Evolutionary conservation across 75 land plant genomes (phyloP).

Genomic region (Selaginella moellendorffii): DNA sequence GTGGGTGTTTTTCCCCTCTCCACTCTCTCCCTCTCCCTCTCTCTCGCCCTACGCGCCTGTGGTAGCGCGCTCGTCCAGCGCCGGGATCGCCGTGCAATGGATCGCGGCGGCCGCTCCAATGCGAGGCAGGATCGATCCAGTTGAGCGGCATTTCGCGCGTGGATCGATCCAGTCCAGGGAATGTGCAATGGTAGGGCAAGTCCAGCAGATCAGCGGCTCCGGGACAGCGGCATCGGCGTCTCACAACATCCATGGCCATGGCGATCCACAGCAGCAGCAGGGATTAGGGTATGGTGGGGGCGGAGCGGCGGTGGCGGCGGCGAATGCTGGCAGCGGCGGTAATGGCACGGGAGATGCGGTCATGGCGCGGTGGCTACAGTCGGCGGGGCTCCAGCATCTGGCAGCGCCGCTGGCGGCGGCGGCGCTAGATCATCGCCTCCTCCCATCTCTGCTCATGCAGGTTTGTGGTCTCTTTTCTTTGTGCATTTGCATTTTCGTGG

Average conservation of each 20-base stretch:
- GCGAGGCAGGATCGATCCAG: no score
- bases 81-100: no score
- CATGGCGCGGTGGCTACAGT: slow-evolving; percentile 96
- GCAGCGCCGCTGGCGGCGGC: slow-evolving; percentile 55
- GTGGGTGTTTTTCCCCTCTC: no score
- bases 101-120: no score
- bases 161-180: neutral
- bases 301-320: neutral
- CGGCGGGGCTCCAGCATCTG: slow-evolving; percentile 94
- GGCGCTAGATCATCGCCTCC: slow-evolving; percentile 48
- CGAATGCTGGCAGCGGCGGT: neutral
- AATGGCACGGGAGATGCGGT: slow-evolving; percentile 42
- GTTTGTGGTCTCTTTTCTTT: no score
- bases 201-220: neutral
- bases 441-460: slow-evolving; percentile 78
- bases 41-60: no score
- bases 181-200: slow-evolving; percentile 1
- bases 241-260: neutral
- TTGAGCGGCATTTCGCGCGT: no score
- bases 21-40: no score
- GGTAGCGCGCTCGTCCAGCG: no score
- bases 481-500: no score
- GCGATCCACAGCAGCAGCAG: neutral
- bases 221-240: neutral
- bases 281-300: neutral